phyloP scores from a whole-genome alignment of 176 grass and related monocot genomes.

The Areca catechu region DNA sequence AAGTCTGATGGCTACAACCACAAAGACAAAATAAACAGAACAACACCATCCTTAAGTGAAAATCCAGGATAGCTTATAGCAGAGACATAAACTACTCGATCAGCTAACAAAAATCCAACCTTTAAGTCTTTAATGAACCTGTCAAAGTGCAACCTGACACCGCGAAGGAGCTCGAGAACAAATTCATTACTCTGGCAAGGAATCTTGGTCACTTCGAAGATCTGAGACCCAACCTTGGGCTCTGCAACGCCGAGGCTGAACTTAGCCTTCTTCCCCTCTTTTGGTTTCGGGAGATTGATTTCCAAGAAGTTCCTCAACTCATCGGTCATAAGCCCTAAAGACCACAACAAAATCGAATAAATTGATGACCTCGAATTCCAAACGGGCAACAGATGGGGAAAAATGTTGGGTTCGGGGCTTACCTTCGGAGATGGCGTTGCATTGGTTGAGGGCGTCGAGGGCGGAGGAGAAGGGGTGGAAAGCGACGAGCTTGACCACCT shows the following conservation, averaged over 20 bases:
- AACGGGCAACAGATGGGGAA: not conserved
- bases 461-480: constrained; percentile 82
- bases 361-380: too few relatives aligned
- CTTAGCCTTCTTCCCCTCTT: constrained; percentile 85
- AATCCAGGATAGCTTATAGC: not conserved
- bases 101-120: constrained; percentile 13
- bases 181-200: constrained; percentile 80
- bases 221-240: constrained; percentile 81
- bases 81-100: not conserved
- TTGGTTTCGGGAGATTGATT: constrained; percentile 62
- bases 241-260: constrained; percentile 78
- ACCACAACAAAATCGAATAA: not conserved
- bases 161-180: constrained; percentile 63
- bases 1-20: constrained; percentile 46
- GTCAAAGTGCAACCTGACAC: constrained; percentile 66
- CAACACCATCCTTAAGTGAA: not conserved
- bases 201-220: constrained; percentile 65
- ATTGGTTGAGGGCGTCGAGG: constrained; percentile 71
- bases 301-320: constrained; percentile 85
- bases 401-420: not conserved
- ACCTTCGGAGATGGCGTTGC: constrained; percentile 88
- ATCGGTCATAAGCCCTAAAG: constrained; percentile 70
- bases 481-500: constrained; percentile 75
- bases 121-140: constrained; percentile 73
- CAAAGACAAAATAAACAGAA: constrained; percentile 9